A percentile compares a stretch with the other conserved stretches of the same genome.
Evolutionary conservation across 805 yeast species (phyloP).

Genomic region (Maudiozyma turicensis): DNA sequence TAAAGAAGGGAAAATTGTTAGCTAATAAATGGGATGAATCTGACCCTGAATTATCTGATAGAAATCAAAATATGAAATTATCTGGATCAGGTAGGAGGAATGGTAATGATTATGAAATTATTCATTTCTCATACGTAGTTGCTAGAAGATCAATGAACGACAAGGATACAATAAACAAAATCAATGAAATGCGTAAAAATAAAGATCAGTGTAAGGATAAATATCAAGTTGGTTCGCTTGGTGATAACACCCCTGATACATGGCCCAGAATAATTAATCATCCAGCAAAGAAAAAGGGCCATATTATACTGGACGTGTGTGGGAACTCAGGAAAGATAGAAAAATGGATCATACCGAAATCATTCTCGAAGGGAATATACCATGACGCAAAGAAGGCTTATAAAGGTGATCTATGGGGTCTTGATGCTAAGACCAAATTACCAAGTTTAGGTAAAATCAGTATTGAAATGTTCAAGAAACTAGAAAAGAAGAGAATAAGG

Average conservation of each 20-base stretch:
- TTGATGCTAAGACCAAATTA: conserved; percentile 48
- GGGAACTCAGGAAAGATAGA: conserved; percentile 72
- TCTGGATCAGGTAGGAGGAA: conserved; percentile 70
- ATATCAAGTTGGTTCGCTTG: conserved; percentile 18
- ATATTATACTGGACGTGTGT: conserved; percentile 72
- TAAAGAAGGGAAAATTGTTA: conserved; percentile 70
- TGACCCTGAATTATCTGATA: conserved; percentile 44
- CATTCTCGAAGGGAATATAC: conserved; percentile 61
- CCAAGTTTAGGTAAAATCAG: conserved; percentile 23
- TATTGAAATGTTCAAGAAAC: conserved; percentile 17
- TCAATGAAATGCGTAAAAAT: conserved; percentile 34
- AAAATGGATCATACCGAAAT: conserved; percentile 78
- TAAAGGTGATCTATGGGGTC: conserved; percentile 85
- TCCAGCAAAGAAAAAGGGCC: conserved; percentile 74
- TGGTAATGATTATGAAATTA: conserved; percentile 60
- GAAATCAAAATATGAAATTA: conserved; percentile 31
- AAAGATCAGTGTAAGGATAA: conserved; percentile 5
- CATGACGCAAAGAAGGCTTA: conserved; percentile 83
- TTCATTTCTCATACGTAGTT: conserved; percentile 66
- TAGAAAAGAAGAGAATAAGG: conserved; percentile 19
- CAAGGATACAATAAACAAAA: conserved; percentile 30
- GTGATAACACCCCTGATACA: conserved; percentile 24
- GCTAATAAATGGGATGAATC: conserved; percentile 62
- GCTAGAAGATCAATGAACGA: conserved; percentile 49
- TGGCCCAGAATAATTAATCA: conserved; percentile 68